Evolutionary conservation across 306 rosid genomes (phyloP).

Genomic region (Albizia julibrissin): DNA sequence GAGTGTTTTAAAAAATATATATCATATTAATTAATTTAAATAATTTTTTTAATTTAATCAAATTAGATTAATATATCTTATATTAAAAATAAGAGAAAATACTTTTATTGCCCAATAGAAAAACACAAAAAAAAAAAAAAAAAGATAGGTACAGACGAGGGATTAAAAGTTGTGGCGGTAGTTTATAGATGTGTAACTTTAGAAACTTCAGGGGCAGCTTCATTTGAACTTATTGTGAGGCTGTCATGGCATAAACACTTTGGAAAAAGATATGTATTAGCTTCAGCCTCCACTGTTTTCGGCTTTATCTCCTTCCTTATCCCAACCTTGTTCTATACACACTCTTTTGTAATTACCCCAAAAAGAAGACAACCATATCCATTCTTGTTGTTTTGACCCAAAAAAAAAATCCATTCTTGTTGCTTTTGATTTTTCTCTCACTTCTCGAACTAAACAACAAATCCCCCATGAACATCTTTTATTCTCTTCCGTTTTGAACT

Average conservation of each 20-base stretch:
- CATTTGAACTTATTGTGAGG: neutral
- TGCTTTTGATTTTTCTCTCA: neutral
- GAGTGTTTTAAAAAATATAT: too few relatives aligned
- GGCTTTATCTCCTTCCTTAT: neutral
- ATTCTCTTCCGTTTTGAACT: neutral
- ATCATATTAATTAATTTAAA: too few relatives aligned
- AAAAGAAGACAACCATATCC: neutral
- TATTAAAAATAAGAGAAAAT: too few relatives aligned
- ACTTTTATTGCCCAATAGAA: neutral
- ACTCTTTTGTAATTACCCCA: neutral
- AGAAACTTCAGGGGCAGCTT: neutral
- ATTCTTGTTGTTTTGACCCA: too few relatives aligned
- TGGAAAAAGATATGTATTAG: neutral
- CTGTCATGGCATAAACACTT: neutral
- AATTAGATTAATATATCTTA: too few relatives aligned
- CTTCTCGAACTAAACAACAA: neutral
- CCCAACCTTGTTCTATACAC: neutral
- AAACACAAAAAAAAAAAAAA: too few relatives aligned
- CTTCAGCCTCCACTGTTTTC: neutral
- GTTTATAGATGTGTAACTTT: neutral
- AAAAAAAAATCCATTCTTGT: neutral
- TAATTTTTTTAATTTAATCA: too few relatives aligned
- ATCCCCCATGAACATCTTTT: neutral
- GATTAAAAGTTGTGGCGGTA: neutral
- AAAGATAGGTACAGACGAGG: neutral